These are phyloP conservation scores for Tolypocladium inflatum DNA, from an alignment of 2,329 filamentous ascomycete genomes.

Conservation along the genomic window DNA sequence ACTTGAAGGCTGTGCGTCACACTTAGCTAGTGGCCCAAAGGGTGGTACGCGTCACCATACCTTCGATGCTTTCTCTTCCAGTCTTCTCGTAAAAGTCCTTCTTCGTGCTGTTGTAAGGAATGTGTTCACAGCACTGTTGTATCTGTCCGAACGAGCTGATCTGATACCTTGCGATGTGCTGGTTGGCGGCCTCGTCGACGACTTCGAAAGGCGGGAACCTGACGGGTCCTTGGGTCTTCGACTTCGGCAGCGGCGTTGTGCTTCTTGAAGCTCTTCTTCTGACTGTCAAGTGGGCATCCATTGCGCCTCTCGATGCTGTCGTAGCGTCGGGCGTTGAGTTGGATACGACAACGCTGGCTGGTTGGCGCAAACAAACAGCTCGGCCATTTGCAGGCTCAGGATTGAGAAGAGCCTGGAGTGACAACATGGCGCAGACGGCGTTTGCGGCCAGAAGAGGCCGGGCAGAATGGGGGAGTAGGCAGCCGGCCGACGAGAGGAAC, in stretches of 20 bases:
- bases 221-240: slow-evolving; percentile 55
- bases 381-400: slow-evolving; percentile 38
- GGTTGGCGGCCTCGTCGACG: slow-evolving; percentile 44
- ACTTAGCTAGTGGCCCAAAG: neutral
- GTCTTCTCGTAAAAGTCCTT: slow-evolving; percentile 83
- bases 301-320: slow-evolving; percentile 13
- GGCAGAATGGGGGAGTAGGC: neutral
- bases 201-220: slow-evolving; percentile 68
- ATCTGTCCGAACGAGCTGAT: slow-evolving; percentile 59
- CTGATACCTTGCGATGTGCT: slow-evolving; percentile 52
- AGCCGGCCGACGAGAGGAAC: neutral
- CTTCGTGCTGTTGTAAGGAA: slow-evolving; percentile 92
- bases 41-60: slow-evolving; percentile 33
- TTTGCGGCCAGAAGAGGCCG: slow-evolving; percentile 6
- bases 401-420: slow-evolving; percentile 58
- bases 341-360: slow-evolving; percentile 18
- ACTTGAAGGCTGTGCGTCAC: slow-evolving; percentile 59
- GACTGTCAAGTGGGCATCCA: neutral
- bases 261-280: slow-evolving; percentile 29
- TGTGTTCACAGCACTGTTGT: slow-evolving; percentile 57
- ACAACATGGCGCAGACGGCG: slow-evolving; percentile 41
- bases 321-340: slow-evolving; percentile 1
- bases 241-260: slow-evolving; percentile 36
- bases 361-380: slow-evolving; percentile 23
- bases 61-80: slow-evolving; percentile 79